These are phyloP conservation scores for Cephalotrichum gorgonifer DNA, from an alignment of 2,329 filamentous ascomycete species.

Conservation along the genomic window DNA sequence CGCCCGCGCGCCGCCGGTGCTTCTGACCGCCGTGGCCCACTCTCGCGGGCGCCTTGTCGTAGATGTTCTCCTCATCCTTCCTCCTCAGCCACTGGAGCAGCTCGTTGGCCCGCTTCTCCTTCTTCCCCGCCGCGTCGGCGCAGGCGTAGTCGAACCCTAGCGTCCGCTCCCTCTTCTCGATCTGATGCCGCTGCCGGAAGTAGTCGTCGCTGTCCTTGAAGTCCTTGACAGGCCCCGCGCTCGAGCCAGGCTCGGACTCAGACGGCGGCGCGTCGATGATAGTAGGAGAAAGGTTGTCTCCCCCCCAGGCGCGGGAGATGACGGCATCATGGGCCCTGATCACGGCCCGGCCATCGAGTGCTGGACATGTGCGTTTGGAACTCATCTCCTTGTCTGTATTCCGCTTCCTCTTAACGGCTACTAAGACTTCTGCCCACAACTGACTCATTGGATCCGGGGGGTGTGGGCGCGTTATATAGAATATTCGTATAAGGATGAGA, in stretches of 20 bases:
- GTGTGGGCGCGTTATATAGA: too few relatives aligned
- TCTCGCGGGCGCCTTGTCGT: constrained; percentile 18
- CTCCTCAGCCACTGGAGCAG: constrained; percentile 27
- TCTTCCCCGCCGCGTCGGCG: constrained; percentile 16
- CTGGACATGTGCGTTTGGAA: background rate
- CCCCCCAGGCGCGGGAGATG: background rate
- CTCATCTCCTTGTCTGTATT: background rate
- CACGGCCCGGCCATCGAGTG: background rate
- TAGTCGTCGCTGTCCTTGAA: constrained; percentile 17
- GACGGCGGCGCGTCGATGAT: background rate
- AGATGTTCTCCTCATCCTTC: constrained; percentile 25
- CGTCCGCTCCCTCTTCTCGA: constrained; percentile 21
- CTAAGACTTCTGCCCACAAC: background rate
- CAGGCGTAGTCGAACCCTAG: constrained; percentile 30
- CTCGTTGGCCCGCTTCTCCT: constrained; percentile 25
- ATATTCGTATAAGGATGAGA: background rate
- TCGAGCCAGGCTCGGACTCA: background rate
- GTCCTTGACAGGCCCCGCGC: too few relatives aligned
- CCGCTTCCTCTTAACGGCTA: background rate
- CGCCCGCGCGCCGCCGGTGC: constrained; percentile 35
- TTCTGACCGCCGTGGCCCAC: constrained; percentile 30
- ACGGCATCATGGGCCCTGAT: background rate
- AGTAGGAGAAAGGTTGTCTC: background rate
- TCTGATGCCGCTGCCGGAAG: constrained; percentile 15
- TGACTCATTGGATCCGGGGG: too few relatives aligned